Evolutionary conservation across 345 rosid species (phyloP), one percentile per base, ranked within the genome.

Genomic region (Bruguiera gymnorhiza): DNA sequence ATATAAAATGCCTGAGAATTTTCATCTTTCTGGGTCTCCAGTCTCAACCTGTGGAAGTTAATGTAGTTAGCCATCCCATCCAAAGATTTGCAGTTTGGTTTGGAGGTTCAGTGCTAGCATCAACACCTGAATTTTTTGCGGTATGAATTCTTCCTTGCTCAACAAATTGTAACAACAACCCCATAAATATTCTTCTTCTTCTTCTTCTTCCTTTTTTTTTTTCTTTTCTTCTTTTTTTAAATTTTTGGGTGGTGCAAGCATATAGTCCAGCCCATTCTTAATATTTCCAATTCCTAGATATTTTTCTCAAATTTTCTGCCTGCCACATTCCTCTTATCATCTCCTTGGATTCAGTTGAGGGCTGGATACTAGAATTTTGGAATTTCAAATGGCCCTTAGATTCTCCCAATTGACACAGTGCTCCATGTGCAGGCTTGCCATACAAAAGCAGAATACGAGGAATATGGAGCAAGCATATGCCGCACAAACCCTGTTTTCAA

Each of bases 401-500:
- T 43, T 43, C 19, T 43, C 50, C 18, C 50, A 9, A 53, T 32
- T 65, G 39, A 52, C n/a, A 53, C 7, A 1, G 6, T 46, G 5
- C 70, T 67, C 10, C 13, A 21, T 48, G 54, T 76, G 71, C 91
- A 95, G 99, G 90, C 97, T 69, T 90, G 97, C 77, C 97, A 94
- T 78, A 95, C 99, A 67, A 95, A 95, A 86, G 97, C 83, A 70
- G 99, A 96, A 77, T 96, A 96, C 0, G 97, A 92, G 71, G 99
- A 96, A 80, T 86, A 83, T 66, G 99, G 99, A 76, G 97, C 99
- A 50, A 92, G 98, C 84, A 90, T 96, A 66, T 96, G 99, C 79
- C 99, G 99, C 24, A 85, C 99, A 63, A 96, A 96, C 84, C 98
- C 99, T n/a, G 94, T 92, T 62, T 96, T 96, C 84, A 96, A 96